Evolutionary conservation across 2,329 filamentous ascomycete genomes (phyloP), one percentile per base, ranked within the genome.

Genomic region (Diaporthe destruens): DNA sequence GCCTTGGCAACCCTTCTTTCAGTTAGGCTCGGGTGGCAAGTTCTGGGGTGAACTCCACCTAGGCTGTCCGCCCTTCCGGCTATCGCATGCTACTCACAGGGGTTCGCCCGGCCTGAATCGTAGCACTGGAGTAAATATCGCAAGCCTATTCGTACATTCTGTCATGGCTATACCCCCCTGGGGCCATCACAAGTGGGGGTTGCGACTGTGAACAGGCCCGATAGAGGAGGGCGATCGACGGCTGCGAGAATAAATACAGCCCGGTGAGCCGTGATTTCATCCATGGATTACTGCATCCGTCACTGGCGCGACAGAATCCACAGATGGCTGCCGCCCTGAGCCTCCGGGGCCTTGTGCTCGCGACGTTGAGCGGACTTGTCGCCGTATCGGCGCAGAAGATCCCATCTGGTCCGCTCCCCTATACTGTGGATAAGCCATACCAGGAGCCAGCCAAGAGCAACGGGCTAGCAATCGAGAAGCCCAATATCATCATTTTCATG

Each of bases 401-500:
- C 29, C 53, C 53, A 34, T 16, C 53, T 32, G 29, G 53, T n/a
- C 34, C 29, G 34, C 61, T 65, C 12, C 44, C 44, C 5, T 65
- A 36, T 4, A 25, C 44, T 32, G 16, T 65, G 4, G 44, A 36
- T 8, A 6, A 51, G 2, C 61, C 61, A 18, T 65, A 51, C 14
- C 20, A 51, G 29, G 18, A 65, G 61, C 29, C 36, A 29, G 44
- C 61, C 20, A 51, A 51, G 32, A 32, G 44, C 32, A 65, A 65
- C 51, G 44, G 61, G 4, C n/a, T 65, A 1, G 44, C 44, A 14
- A 25, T 51, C 6, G 61, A 65, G 61, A 49, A 65, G n/a, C 61
- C 61, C 6, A 65, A 65, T 18, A 65, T 65, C 14, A 65, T 65
- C 8, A 65, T 65, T 1, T 65, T 65, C 14, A 65, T 65, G 44